These are phyloP conservation scores for Pontederia paniculata DNA, from an alignment of 176 grass and related monocot genomes.

Conservation along the genomic window DNA sequence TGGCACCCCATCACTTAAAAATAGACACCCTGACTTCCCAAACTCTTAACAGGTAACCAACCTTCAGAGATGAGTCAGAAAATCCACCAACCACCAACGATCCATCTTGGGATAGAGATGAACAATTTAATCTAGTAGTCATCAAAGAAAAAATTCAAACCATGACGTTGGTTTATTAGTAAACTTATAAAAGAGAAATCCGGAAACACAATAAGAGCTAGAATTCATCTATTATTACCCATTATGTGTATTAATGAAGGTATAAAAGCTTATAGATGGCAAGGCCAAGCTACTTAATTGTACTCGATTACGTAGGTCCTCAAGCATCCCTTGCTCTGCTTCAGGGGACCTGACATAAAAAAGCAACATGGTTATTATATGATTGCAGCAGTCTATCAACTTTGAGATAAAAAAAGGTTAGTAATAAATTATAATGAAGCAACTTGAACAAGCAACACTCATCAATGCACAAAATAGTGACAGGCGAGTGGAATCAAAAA, in stretches of 20 bases:
- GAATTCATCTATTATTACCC: slow-evolving; percentile 27
- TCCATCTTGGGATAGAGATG: slow-evolving; percentile 83
- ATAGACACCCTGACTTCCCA: not conserved
- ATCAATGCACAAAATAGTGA: no score
- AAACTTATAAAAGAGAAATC: not conserved
- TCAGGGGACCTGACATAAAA: slow-evolving; percentile 69
- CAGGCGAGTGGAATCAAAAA: no score
- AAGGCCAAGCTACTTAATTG: slow-evolving; percentile 69
- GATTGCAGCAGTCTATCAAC: no score
- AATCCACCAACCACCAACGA: slow-evolving; percentile 94
- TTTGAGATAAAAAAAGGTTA: no score
- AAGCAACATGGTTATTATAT: not conserved
- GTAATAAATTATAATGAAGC: no score
- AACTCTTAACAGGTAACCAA: slow-evolving; percentile 21
- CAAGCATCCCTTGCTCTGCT: slow-evolving; percentile 70
- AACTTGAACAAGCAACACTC: no score
- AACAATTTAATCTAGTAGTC: slow-evolving; percentile 78
- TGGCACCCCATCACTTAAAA: slow-evolving; percentile 3
- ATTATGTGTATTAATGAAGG: slow-evolving; percentile 89
- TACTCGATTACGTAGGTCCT: slow-evolving; percentile 71
- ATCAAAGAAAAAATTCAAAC: slow-evolving; percentile 20
- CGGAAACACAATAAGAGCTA: not conserved
- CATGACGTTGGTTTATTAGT: no score
- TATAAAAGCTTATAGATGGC: slow-evolving; percentile 97
- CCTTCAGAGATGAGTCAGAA: slow-evolving; percentile 98